Base-by-base conservation (phyloP, 129 eudicot species). In the Centaurea solstitialis region DNA sequence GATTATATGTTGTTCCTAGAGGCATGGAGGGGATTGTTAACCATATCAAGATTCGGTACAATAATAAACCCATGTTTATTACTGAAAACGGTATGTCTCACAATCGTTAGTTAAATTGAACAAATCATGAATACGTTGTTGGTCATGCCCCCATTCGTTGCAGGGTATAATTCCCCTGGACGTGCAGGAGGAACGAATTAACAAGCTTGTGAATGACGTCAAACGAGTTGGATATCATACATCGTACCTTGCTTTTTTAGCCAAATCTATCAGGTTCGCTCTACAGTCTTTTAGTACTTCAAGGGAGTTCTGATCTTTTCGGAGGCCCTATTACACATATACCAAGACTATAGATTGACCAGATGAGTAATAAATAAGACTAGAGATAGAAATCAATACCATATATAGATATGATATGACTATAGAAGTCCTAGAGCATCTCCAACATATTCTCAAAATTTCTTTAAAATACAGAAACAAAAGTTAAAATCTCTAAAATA, bases 41-140 rank as follows among this genome's bases (percentile, higher is more conserved):
- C 73, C 86, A 82, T 82, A 35, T 92, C 24, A 90, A 82, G 85
- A 84, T 57, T 38, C 86, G 98, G 73, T 94, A 94, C 82, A 70
- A 87, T 68, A 92, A 92, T 87, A 92, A 67, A 76, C 91, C 96
- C 28, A 92, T 94, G 88, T 88, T 85, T 86, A 76, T 94, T 47
- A 92, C 97, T 12, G 98, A 94, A 87, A 94, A 94, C 87, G 98
- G 97, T 87, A 79, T 57, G 84, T n/a, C 43, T 59, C 66, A 73
- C 33, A 5, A 1, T 39, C 18, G 17, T 20, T 11, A 62, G 4
- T n/a, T n/a, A n/a, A n/a, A 53, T 70, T 3, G 7, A 53, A 80
- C 65, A 38, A 17, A 22, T 38, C 8, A 70, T 7, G 8, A 1
- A 37, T 45, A 68, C 18, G 1, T 9, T 74, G 20, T 41, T 43